Conservation (phyloP, 495 filamentous ascomycete genomes). For the Penicillium fimorum region DNA sequence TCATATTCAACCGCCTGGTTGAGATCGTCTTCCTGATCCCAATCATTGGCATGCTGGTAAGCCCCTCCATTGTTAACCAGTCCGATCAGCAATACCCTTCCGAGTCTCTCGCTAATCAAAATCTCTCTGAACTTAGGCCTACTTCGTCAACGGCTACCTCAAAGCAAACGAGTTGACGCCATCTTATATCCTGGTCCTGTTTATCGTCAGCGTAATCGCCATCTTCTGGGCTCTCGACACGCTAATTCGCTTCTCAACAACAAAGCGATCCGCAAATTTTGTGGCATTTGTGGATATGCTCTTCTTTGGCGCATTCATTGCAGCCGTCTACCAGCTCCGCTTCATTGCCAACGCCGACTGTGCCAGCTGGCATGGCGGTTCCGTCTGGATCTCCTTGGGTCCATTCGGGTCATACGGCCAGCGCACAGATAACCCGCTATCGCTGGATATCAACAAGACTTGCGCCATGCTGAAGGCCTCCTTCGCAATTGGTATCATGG, state of each 20-base stretch:
- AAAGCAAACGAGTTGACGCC: conserved; percentile 72
- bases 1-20: conserved; percentile 78
- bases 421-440: conserved; percentile 36
- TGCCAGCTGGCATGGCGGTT: conserved; percentile 48
- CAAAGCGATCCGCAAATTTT: conserved; percentile 68
- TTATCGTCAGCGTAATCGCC: conserved; percentile 82
- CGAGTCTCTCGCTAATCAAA: conserved; percentile 3
- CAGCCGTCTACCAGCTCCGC: conserved; percentile 71
- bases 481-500: conserved; percentile 88
- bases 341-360: conserved; percentile 68
- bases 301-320: conserved; percentile 84
- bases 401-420: conserved; percentile 52
- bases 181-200: conserved; percentile 77
- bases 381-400: conserved; percentile 58
- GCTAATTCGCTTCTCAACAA: conserved; percentile 74
- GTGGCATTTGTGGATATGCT: conserved; percentile 73
- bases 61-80: conserved; percentile 10
- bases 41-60: conserved; percentile 78
- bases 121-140: conserved; percentile 45
- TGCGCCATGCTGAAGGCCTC: conserved; percentile 87
- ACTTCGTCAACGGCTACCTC: conserved; percentile 75
- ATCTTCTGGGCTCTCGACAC: conserved; percentile 79
- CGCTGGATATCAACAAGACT: conserved; percentile 61
- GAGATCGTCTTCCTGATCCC: conserved; percentile 86
- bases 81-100: conserved; percentile 1